These are phyloP conservation scores for Physcomitrellopsis africana DNA, from an alignment of 225 moss, liverwort and hornwort species.

Conservation along the genomic window DNA sequence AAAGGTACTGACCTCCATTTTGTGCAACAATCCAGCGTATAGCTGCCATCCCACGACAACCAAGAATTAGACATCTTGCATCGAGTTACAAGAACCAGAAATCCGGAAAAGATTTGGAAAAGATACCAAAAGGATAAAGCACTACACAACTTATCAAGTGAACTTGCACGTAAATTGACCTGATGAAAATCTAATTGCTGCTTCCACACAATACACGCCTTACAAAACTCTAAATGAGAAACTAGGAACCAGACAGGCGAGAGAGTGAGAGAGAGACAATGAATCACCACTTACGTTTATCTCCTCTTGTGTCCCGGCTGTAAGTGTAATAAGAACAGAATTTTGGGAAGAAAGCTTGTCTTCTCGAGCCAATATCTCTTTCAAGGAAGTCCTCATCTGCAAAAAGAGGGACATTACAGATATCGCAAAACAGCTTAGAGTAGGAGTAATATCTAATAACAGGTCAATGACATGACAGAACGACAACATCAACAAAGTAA, in stretches of 20 bases:
- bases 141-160: background rate
- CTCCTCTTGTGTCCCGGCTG: slow-evolving; percentile 61
- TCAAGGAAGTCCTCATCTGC: slow-evolving; percentile 65
- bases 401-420: background rate
- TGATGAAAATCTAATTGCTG: background rate
- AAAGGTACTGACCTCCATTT: slow-evolving; percentile 45
- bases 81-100: slow-evolving; percentile 23
- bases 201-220: background rate
- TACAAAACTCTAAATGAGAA: background rate
- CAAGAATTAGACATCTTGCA: slow-evolving; percentile 42
- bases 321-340: slow-evolving; percentile 52
- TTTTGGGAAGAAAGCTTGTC: slow-evolving; percentile 51
- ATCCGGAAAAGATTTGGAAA: background rate
- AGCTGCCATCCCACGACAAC: slow-evolving; percentile 47
- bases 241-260: background rate
- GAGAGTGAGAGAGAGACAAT: background rate
- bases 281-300: slow-evolving; percentile 43
- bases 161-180: background rate
- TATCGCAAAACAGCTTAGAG: background rate
- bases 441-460: background rate
- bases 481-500: background rate
- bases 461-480: background rate
- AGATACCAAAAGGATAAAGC: background rate
- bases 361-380: slow-evolving; percentile 49
- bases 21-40: slow-evolving; percentile 46